Percentiles rank a stretch among this genome's conserved stretches.
These are phyloP conservation scores for Phanerochaete sordida DNA, from an alignment of 768 basidiomycete genomes.

Conservation along the genomic window DNA sequence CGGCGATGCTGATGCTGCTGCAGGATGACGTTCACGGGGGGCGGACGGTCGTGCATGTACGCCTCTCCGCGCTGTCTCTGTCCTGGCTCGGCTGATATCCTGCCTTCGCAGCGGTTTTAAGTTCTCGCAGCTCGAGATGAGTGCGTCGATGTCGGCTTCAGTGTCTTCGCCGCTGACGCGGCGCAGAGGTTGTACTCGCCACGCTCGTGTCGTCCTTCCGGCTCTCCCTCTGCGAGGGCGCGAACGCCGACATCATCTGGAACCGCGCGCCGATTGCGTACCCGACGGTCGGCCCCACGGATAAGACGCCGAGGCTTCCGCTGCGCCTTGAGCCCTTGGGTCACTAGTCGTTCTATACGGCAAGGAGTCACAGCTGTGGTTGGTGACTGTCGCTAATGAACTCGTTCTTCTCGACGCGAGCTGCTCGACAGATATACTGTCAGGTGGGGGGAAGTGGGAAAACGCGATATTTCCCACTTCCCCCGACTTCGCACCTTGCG, in stretches of 20 bases:
- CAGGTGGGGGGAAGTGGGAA: too few species aligned
- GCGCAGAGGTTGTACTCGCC: conserved; percentile 27
- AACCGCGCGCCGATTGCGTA: conserved; percentile 25
- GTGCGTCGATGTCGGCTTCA: conserved; percentile 4
- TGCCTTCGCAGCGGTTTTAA: conserved; percentile 8
- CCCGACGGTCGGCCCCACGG: conserved; percentile 19
- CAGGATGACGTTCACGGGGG: conserved; percentile 15
- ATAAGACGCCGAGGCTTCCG: background rate
- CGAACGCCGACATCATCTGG: conserved; percentile 25
- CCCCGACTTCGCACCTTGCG: too few species aligned
- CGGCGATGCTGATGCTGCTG: background rate
- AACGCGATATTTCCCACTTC: too few species aligned
- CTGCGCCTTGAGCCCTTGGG: background rate
- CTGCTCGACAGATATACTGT: too few species aligned
- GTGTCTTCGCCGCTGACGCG: background rate
- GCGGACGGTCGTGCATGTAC: conserved; percentile 13
- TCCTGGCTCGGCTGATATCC: background rate
- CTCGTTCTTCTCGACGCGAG: too few species aligned
- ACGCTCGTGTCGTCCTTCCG: conserved; percentile 23
- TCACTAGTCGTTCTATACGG: too few species aligned
- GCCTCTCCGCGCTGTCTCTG: background rate
- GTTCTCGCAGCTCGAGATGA: conserved; percentile 18
- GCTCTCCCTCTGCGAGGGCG: conserved; percentile 17
- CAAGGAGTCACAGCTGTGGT: too few species aligned
- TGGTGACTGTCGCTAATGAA: too few species aligned